Base-by-base conservation (phyloP, 345 rosid species). In the Linum usitatissimum region DNA sequence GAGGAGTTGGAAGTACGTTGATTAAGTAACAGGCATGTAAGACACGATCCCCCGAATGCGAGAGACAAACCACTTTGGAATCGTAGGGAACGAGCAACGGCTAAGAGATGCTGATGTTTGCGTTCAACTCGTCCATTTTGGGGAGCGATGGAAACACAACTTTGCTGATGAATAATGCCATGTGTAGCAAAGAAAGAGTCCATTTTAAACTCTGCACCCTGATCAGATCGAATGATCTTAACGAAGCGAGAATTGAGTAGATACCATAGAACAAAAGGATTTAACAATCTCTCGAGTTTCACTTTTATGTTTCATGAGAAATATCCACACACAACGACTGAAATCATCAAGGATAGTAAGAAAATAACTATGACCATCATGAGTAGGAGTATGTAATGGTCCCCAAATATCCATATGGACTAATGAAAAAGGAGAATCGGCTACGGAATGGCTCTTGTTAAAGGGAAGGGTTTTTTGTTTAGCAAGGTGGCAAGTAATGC, bases 361-460 rank as follows among this genome's bases (percentile, higher is more conserved):
- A 7, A 34, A 34, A 7, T 34, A 14, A 3, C 12, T 45, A 45
- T 45, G 17, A 14, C 57, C 30, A 55, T 18, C 20, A 21, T 55
- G n/a, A n/a, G 57, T 3, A 3, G 3, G 5, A 3, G n/a, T n/a
- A 5, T 6, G 4, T 19, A 55, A n/a, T 15, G 57, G 57, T 9
- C 57, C 57, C 57, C 57, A 55, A 55, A 55, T 55, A n/a, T 55
- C 57, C 20, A 55, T n/a, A 55, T 55, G 57, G 10, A 55, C 20
- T 21, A 55, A 18, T 10, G 6, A 7, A n/a, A 55, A 55, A n/a
- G 30, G 57, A 14, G 9, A 5, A 3, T 3, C 4, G 2, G 57
- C 20, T 9, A 0, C 1, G n/a, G 13, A 18, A 55, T 3, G 4
- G 5, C 20, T 21, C 9, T 3, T 6, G 10, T 12, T 12, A 21